Percentiles rank a stretch among this genome's conserved stretches.
These are phyloP conservation scores for Gonium pectorale DNA, from an alignment of 139 green algal species.

Conservation along the genomic window DNA sequence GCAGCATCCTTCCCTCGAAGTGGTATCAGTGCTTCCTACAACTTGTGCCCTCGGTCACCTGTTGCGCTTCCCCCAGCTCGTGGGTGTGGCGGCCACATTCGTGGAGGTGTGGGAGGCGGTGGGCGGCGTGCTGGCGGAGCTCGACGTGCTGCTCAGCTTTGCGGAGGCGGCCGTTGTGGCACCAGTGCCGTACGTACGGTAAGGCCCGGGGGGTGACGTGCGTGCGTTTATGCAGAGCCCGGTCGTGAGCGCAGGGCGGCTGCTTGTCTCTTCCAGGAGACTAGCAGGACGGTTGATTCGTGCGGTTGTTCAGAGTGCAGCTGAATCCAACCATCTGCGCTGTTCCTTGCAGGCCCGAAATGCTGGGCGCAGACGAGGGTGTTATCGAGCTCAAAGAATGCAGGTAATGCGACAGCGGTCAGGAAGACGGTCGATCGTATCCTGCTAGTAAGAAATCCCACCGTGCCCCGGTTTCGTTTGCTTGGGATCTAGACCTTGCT, in stretches of 20 bases:
- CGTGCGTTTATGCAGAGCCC: neutral
- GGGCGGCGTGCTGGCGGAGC: constrained; percentile 79
- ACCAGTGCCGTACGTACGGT: constrained; percentile 82
- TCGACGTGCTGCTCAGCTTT: constrained; percentile 94
- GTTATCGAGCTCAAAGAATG: constrained; percentile 69
- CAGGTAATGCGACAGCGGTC: too few species aligned
- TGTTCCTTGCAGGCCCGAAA: constrained; percentile 38
- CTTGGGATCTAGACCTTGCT: too few species aligned
- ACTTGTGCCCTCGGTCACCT: neutral
- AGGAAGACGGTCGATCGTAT: too few species aligned
- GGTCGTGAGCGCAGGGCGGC: neutral
- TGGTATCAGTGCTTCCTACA: too few species aligned
- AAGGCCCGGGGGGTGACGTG: constrained; percentile 33
- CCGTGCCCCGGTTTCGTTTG: too few species aligned
- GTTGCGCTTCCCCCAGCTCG: constrained; percentile 74
- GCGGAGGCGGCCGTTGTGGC: constrained; percentile 88
- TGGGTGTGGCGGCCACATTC: constrained; percentile 91
- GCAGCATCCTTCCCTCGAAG: too few species aligned
- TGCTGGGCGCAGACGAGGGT: constrained; percentile 51
- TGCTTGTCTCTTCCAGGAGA: too few species aligned
- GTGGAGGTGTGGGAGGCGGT: constrained; percentile 91
- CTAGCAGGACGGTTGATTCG: too few species aligned
- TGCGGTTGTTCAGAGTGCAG: too few species aligned
- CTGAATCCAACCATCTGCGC: too few species aligned
- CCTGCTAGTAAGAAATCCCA: too few species aligned